Evolutionary conservation across 495 filamentous ascomycete species (phyloP).

Genomic region (Talaromyces adpressus): DNA sequence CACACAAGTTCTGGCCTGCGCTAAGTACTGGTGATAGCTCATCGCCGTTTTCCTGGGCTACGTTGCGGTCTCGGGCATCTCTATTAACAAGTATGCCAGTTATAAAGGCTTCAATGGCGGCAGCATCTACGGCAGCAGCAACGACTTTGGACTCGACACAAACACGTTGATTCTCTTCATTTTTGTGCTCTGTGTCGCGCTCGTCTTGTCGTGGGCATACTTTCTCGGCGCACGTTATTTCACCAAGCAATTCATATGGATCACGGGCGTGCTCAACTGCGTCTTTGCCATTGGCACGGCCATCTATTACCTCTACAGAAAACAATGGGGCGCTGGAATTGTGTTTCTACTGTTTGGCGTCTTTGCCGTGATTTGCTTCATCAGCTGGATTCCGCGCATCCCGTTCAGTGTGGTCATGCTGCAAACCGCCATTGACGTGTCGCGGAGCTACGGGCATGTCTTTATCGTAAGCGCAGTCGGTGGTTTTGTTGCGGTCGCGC

Average conservation of each 20-base stretch:
- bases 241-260: constrained; percentile 88
- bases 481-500: constrained; percentile 63
- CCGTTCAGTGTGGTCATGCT: constrained; percentile 89
- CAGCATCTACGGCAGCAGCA: constrained; percentile 62
- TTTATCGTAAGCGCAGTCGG: constrained; percentile 79
- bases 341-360: constrained; percentile 77
- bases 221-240: constrained; percentile 71
- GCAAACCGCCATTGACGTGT: constrained; percentile 78
- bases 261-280: constrained; percentile 65
- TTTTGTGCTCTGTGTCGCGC: constrained; percentile 64
- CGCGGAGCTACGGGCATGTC: constrained; percentile 74
- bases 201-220: constrained; percentile 69
- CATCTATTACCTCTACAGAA: constrained; percentile 56
- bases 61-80: constrained; percentile 66
- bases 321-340: constrained; percentile 75
- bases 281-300: constrained; percentile 61
- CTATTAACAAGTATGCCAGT: constrained; percentile 66
- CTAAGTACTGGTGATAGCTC: constrained; percentile 37
- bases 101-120: constrained; percentile 61
- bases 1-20: no score
- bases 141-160: constrained; percentile 62
- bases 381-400: constrained; percentile 80
- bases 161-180: constrained; percentile 82
- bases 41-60: constrained; percentile 69
- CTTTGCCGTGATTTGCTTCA: constrained; percentile 73